These are phyloP conservation scores for Rhododendron ovatum DNA, from an alignment of 148 eudicot genomes.

Conservation along the genomic window DNA sequence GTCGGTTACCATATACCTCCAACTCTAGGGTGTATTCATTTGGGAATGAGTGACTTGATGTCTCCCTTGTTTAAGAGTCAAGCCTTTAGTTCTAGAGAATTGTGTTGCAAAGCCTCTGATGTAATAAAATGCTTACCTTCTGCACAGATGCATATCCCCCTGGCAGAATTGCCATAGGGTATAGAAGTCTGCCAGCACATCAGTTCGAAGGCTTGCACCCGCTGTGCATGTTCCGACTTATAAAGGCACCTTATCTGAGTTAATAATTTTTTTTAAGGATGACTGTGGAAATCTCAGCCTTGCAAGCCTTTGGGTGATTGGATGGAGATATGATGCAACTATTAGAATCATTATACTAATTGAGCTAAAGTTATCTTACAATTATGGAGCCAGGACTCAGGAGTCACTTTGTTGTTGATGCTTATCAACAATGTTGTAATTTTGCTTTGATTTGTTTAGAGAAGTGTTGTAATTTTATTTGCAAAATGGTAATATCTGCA, in stretches of 20 bases:
- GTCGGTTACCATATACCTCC: neutral
- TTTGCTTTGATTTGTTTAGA: neutral
- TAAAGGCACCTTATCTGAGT: neutral
- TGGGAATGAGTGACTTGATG: neutral
- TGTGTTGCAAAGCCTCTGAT: neutral
- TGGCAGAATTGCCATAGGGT: neutral
- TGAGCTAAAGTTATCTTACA: neutral
- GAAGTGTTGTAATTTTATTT: neutral
- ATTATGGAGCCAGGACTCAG: neutral
- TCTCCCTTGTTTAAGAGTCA: neutral
- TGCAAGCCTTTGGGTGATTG: neutral
- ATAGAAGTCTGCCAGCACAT: neutral
- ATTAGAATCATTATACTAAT: neutral
- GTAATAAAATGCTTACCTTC: neutral
- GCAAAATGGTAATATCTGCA: neutral
- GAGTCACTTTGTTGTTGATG: neutral
- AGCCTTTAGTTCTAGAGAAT: neutral
- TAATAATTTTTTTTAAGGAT: neutral
- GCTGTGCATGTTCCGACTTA: neutral
- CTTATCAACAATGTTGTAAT: neutral
- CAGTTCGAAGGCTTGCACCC: neutral
- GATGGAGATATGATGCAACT: neutral
- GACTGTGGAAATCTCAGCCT: neutral
- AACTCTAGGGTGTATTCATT: neutral
- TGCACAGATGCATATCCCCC: neutral